Evolutionary conservation across 306 rosid genomes (phyloP).

Genomic region (Cucurbita moschata): DNA sequence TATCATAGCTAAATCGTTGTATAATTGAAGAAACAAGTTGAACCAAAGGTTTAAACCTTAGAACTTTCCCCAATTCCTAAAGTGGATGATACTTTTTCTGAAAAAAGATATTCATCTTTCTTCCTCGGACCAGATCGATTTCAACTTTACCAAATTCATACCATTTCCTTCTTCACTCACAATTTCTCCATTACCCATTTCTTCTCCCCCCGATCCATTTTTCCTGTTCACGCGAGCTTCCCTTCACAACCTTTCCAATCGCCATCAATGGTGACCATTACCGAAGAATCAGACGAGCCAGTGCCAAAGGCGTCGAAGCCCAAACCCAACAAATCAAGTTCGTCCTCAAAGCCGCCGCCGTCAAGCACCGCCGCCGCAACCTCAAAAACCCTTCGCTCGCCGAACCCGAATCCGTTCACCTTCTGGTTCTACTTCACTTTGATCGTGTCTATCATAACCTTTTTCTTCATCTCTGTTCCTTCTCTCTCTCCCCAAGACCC

Average conservation of each 20-base stretch:
- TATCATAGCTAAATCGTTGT: no score
- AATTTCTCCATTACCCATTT: background rate
- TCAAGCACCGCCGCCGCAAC: background rate
- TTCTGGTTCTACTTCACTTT: constrained; percentile 82
- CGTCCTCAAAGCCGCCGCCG: background rate
- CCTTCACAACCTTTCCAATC: constrained; percentile 8
- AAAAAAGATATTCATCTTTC: background rate
- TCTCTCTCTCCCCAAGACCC: constrained; percentile 44
- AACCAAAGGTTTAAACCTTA: no score
- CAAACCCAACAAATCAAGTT: constrained; percentile 15
- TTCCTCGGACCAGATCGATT: background rate
- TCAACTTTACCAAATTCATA: background rate
- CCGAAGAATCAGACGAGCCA: constrained; percentile 34
- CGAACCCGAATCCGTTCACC: constrained; percentile 30
- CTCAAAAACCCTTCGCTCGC: constrained; percentile 9
- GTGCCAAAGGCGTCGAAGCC: constrained; percentile 10
- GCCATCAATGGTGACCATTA: constrained; percentile 60
- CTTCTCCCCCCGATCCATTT: background rate
- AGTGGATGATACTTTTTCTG: background rate
- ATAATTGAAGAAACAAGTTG: no score
- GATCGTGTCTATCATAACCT: constrained; percentile 38
- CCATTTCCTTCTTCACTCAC: background rate
- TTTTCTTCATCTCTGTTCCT: constrained; percentile 30
- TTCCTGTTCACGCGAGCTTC: background rate
- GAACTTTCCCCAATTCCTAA: no score